Percentiles rank a stretch among this genome's conserved stretches.
phyloP scores from a whole-genome alignment of 192 early-diverging fungal species.

The Coemansia sp. region DNA sequence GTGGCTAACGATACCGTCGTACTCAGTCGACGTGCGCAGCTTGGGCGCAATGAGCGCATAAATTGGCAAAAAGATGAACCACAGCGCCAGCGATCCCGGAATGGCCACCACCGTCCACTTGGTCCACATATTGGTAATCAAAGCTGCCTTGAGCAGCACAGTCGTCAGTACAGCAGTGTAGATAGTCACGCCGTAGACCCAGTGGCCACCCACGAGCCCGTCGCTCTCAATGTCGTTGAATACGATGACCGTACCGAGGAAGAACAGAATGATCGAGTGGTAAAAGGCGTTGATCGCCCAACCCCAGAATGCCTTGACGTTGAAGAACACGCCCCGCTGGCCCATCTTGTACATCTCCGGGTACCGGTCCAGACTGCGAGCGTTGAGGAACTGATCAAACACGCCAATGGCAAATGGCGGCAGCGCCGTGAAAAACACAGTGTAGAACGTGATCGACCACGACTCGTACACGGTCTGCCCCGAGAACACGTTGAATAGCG shows the following conservation, averaged over 20 bases:
- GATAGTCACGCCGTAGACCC: conserved; percentile 65
- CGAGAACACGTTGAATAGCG: conserved; percentile 83
- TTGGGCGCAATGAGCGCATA: conserved; percentile 78
- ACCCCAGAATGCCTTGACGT: conserved; percentile 70
- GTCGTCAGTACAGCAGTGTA: conserved; percentile 74
- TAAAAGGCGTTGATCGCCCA: conserved; percentile 69
- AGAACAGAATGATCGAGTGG: conserved; percentile 64
- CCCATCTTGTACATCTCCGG: conserved; percentile 82
- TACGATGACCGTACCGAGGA: conserved; percentile 52
- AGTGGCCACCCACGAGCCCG: conserved; percentile 58
- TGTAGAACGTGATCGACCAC: conserved; percentile 82
- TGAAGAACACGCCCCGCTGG: conserved; percentile 69
- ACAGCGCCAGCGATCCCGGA: conserved; percentile 85
- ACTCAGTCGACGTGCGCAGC: conserved; percentile 68
- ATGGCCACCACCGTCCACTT: conserved; percentile 92
- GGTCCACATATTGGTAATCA: conserved; percentile 91
- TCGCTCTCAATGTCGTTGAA: conserved; percentile 61
- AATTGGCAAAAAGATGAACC: conserved; percentile 85
- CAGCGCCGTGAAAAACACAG: conserved; percentile 80
- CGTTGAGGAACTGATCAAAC: conserved; percentile 78
- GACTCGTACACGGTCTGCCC: conserved; percentile 83
- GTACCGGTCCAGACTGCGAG: conserved; percentile 72
- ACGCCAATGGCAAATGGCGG: conserved; percentile 74
- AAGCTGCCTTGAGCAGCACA: conserved; percentile 87
- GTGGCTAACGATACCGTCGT: conserved; percentile 68